phyloP scores from a whole-genome alignment of 768 basidiomycete species.

The Gymnopilus junonius region DNA sequence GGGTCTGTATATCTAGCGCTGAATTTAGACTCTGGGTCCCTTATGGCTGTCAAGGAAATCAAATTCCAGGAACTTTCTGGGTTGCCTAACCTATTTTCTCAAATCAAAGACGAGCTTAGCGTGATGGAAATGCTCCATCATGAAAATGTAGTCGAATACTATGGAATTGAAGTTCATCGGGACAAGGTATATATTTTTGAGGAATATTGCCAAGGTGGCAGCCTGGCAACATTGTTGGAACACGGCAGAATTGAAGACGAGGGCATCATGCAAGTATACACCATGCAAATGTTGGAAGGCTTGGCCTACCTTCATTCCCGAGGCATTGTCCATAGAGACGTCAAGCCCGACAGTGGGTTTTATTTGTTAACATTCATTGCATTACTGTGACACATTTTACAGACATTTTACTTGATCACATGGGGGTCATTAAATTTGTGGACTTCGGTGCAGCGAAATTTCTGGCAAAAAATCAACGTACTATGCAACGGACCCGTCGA shows the following conservation, averaged over 20 bases:
- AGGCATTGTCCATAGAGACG: conserved; percentile 93
- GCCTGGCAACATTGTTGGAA: conserved; percentile 85
- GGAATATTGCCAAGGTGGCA: conserved; percentile 97
- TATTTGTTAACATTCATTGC: not conserved
- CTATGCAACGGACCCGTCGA: conserved; percentile 76
- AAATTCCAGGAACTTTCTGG: conserved; percentile 94
- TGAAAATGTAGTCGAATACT: conserved; percentile 97
- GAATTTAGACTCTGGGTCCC: conserved; percentile 92
- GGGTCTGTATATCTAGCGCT: conserved; percentile 99
- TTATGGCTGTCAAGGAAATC: conserved; percentile 99
- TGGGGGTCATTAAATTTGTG: conserved; percentile 93
- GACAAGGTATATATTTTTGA: conserved; percentile 99
- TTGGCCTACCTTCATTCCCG: conserved; percentile 92
- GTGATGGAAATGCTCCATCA: conserved; percentile 99
- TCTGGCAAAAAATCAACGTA: conserved; percentile 86
- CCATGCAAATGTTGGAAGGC: conserved; percentile 96
- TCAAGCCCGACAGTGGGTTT: conserved; percentile 96
- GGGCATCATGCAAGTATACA: conserved; percentile 92
- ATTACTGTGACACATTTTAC: not conserved
- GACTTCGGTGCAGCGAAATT: conserved; percentile 99
- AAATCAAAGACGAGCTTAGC: conserved; percentile 93
- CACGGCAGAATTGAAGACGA: conserved; percentile 97
- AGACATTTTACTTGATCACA: conserved; percentile 93
- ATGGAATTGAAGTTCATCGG: conserved; percentile 97
- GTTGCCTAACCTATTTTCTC: conserved; percentile 84